These are phyloP conservation scores for Aspergillus sp. DNA, from an alignment of 2,329 filamentous ascomycete species.

Conservation along the genomic window DNA sequence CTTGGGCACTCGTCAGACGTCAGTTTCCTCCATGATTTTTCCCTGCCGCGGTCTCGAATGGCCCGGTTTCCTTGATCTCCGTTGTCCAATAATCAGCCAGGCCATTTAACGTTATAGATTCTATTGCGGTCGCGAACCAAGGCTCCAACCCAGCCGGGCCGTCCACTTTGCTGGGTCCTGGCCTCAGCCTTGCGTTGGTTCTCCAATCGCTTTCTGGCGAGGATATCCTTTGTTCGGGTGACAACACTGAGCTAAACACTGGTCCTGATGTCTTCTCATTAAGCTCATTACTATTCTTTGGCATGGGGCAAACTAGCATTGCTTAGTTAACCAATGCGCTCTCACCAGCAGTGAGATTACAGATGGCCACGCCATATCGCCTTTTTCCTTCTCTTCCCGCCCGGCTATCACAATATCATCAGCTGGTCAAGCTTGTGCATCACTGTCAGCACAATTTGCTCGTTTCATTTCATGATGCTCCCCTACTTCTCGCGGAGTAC, in stretches of 20 bases:
- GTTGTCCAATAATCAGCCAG: neutral
- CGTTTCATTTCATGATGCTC: neutral
- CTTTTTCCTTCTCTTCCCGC: neutral
- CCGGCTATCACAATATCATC: constrained; percentile 1
- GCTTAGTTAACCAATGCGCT: neutral
- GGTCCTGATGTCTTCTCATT: neutral
- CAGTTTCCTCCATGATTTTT: constrained; percentile 1
- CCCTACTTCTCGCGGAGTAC: neutral
- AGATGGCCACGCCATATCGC: neutral
- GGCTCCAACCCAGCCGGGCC: constrained; percentile 13
- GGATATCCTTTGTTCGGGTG: neutral
- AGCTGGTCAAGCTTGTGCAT: neutral
- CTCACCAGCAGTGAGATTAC: neutral
- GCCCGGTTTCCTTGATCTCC: neutral
- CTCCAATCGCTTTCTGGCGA: neutral
- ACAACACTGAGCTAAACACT: neutral
- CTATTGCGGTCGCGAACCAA: constrained; percentile 9
- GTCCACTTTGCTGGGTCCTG: constrained; percentile 5
- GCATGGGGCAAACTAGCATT: neutral
- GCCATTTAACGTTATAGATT: neutral
- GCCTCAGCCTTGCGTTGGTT: neutral
- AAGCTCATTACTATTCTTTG: neutral
- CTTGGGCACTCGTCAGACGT: constrained; percentile 31
- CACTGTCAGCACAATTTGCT: neutral
- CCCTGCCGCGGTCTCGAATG: neutral